Conservation (phyloP, 2,329 filamentous ascomycete species). For the Xylariomycetidae sp. region DNA sequence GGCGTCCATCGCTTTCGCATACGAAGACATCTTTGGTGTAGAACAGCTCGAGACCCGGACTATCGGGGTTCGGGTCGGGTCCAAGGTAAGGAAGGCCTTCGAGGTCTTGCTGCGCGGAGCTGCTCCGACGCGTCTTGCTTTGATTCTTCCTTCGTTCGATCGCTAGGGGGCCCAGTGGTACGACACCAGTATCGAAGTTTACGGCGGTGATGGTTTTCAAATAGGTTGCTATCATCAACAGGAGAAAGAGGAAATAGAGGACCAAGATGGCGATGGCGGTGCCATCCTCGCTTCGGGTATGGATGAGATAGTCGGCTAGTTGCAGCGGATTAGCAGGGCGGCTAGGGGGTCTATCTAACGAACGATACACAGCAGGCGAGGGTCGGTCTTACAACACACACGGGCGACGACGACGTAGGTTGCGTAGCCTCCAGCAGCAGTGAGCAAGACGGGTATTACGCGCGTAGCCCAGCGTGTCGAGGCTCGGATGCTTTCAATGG, state of each 20-base stretch:
- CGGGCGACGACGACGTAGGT: conserved; percentile 67
- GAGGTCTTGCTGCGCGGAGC: conserved; percentile 21
- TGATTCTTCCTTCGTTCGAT: conserved; percentile 23
- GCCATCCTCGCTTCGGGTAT: conserved; percentile 39
- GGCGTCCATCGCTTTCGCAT: conserved; percentile 78
- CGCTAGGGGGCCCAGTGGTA: conserved; percentile 55
- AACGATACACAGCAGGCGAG: no score
- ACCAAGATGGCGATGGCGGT: conserved; percentile 66
- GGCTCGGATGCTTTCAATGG: conserved; percentile 32
- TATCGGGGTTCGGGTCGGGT: conserved; percentile 50
- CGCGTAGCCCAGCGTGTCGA: conserved; percentile 57
- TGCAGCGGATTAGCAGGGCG: not conserved
- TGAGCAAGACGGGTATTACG: conserved; percentile 65
- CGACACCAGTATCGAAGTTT: conserved; percentile 65
- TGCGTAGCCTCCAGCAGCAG: conserved; percentile 61
- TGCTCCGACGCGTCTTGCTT: conserved; percentile 18
- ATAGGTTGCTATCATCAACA: conserved; percentile 64
- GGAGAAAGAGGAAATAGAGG: conserved; percentile 67
- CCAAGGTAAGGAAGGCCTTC: conserved; percentile 30
- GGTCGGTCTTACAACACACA: conserved; percentile 57
- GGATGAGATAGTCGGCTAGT: conserved; percentile 67
- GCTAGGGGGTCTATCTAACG: no score
- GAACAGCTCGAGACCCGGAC: conserved; percentile 67
- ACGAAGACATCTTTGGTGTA: conserved; percentile 80
- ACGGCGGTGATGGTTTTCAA: conserved; percentile 66